These are phyloP conservation scores for Phytophthora niederhauseri DNA, from an alignment of 352 stramenopile species.

Conservation along the genomic window DNA sequence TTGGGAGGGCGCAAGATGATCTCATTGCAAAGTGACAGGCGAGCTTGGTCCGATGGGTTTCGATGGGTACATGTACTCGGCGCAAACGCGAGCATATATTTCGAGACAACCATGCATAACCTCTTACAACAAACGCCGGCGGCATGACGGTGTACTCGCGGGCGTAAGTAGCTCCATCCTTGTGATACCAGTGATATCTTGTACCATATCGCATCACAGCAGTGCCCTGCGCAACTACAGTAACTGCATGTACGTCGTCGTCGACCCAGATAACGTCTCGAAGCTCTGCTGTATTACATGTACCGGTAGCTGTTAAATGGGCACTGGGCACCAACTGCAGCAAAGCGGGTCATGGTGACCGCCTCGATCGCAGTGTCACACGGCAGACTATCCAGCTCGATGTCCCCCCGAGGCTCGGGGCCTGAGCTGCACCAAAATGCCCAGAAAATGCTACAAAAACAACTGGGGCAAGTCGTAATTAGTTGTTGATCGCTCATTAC, in stretches of 20 bases:
- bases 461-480: not conserved
- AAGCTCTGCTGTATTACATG: not conserved
- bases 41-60: slow-evolving; percentile 5
- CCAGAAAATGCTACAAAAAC: not conserved
- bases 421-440: not conserved
- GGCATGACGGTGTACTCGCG: too few relatives aligned
- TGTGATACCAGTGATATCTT: too few relatives aligned
- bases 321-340: too few relatives aligned
- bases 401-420: too few relatives aligned
- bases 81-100: too few relatives aligned
- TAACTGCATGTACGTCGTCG: too few relatives aligned
- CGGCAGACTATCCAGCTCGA: not conserved
- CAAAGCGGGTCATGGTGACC: not conserved
- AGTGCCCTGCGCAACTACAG: too few relatives aligned
- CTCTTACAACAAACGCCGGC: too few relatives aligned
- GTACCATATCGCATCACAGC: not conserved
- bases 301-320: not conserved
- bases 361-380: not conserved
- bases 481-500: too few relatives aligned
- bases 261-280: not conserved
- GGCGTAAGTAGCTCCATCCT: too few relatives aligned
- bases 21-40: not conserved
- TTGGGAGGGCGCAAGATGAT: not conserved
- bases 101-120: not conserved
- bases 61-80: not conserved